Evolutionary conservation across 805 yeast genomes (phyloP).

Genomic region (Yamadazyma sp.): DNA sequence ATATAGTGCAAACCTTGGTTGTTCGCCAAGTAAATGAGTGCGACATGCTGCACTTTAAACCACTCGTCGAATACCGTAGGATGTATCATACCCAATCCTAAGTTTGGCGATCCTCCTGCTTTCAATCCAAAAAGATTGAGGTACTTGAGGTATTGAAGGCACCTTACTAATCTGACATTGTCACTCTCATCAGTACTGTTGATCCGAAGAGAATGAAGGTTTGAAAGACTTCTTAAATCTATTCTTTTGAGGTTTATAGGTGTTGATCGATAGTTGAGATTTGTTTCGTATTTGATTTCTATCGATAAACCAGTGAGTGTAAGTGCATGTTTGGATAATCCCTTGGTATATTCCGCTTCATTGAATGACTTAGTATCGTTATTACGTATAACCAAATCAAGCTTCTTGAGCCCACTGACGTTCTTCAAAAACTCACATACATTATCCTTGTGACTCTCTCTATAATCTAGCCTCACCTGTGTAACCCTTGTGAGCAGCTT

Average conservation of each 20-base stretch:
- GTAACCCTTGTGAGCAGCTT: constrained; percentile 17
- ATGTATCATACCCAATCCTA: constrained; percentile 53
- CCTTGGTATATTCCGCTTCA: constrained; percentile 18
- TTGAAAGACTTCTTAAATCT: constrained; percentile 2
- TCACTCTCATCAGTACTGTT: constrained; percentile 27
- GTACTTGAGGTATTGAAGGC: constrained; percentile 25
- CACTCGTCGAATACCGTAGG: constrained; percentile 58
- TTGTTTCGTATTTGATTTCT: constrained; percentile 41
- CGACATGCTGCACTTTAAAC: constrained; percentile 56
- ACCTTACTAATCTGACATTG: constrained; percentile 22
- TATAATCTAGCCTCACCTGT: constrained; percentile 37
- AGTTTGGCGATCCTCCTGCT: constrained; percentile 54
- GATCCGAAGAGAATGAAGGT: constrained; percentile 40
- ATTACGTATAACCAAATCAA: constrained; percentile 43
- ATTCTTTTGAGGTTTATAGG: constrained; percentile 18
- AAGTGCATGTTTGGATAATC: constrained; percentile 15
- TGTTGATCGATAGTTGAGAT: constrained; percentile 28
- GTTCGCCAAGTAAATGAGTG: constrained; percentile 34
- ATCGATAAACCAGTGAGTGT: constrained; percentile 36
- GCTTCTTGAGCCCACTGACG: constrained; percentile 23
- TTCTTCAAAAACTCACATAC: constrained; percentile 33
- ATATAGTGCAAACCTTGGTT: constrained; percentile 38
- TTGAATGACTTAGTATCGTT: constrained; percentile 28
- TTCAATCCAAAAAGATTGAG: constrained; percentile 50
- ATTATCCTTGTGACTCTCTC: constrained; percentile 42